phyloP scores from a whole-genome alignment of 1,284 basidiomycete genomes.

The Volvariella volvacea region DNA sequence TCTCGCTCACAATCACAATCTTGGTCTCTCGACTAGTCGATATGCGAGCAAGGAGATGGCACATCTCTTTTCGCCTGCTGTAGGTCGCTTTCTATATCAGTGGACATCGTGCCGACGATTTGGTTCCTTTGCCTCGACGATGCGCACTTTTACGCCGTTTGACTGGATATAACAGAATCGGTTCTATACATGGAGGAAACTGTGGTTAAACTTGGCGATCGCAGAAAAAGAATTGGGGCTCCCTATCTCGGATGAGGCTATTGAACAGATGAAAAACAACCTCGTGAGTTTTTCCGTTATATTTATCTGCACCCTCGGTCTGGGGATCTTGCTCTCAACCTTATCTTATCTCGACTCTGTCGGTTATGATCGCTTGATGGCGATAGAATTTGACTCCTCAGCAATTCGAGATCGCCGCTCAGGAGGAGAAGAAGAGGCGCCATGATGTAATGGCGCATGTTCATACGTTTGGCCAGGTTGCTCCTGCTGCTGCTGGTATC shows the following conservation, averaged over 20 bases:
- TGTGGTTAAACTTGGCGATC: conserved; percentile 96
- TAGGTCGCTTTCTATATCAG: conserved; percentile 26
- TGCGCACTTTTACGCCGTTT: too few species aligned
- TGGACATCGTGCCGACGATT: too few species aligned
- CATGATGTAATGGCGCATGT: conserved; percentile 99
- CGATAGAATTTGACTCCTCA: conserved; percentile 72
- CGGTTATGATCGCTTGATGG: not conserved
- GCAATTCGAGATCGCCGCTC: conserved; percentile 89
- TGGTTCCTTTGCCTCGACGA: too few species aligned
- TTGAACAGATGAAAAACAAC: conserved; percentile 91
- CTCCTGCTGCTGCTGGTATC: conserved; percentile 93
- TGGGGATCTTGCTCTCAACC: not conserved
- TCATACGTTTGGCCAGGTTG: conserved; percentile 92
- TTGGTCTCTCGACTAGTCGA: conserved; percentile 53
- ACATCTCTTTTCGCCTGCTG: conserved; percentile 87
- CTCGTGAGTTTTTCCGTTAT: conserved; percentile 48
- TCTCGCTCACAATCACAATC: not conserved
- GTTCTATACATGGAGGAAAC: conserved; percentile 93
- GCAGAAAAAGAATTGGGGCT: conserved; percentile 96
- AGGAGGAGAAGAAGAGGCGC: conserved; percentile 95
- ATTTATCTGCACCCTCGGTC: not conserved
- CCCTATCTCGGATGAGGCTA: conserved; percentile 84
- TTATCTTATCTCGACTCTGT: not conserved
- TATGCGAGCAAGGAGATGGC: conserved; percentile 99
- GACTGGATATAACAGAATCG: conserved; percentile 58